Evolutionary conservation across 1,284 basidiomycete species (phyloP).

Genomic region (Coriolopsis trogii): DNA sequence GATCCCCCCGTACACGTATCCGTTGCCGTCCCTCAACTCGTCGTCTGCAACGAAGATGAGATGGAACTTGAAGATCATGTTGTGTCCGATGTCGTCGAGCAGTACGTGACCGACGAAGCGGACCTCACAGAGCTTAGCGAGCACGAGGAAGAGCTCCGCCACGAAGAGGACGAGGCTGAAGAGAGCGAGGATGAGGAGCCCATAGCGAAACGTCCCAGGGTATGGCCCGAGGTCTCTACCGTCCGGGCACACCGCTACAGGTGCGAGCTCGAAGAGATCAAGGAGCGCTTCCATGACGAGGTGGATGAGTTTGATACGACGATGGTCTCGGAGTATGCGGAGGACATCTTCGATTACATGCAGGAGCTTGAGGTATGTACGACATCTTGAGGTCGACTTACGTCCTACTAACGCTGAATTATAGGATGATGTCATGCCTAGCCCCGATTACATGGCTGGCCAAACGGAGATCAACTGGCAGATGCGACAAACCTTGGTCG

Average conservation of each 20-base stretch:
- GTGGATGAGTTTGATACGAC: slow-evolving; percentile 89
- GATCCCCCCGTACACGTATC: slow-evolving; percentile 37
- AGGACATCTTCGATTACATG: slow-evolving; percentile 99
- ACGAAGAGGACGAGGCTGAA: slow-evolving; percentile 58
- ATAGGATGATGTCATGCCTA: slow-evolving; percentile 90
- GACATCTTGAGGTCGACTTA: not conserved
- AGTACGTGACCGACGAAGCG: slow-evolving; percentile 21
- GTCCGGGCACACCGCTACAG: slow-evolving; percentile 57
- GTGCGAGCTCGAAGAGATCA: slow-evolving; percentile 67
- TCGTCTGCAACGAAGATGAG: slow-evolving; percentile 44
- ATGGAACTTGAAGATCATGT: slow-evolving; percentile 62
- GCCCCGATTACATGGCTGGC: slow-evolving; percentile 91
- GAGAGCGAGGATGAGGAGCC: slow-evolving; percentile 44
- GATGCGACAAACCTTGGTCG: slow-evolving; percentile 95
- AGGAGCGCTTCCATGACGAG: slow-evolving; percentile 76
- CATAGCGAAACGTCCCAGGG: slow-evolving; percentile 44
- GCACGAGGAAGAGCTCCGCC: slow-evolving; percentile 29
- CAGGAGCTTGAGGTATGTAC: slow-evolving; percentile 78
- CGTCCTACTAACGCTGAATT: slow-evolving; percentile 20
- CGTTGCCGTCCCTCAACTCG: slow-evolving; percentile 36
- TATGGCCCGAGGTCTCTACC: slow-evolving; percentile 75
- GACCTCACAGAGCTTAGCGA: slow-evolving; percentile 24
- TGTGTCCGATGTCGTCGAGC: slow-evolving; percentile 9
- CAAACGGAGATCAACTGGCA: slow-evolving; percentile 96
- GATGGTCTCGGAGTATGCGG: slow-evolving; percentile 98